phyloP scores from a whole-genome alignment of 1,139 yeast genomes.

The Magnusiomyces fungicola region DNA sequence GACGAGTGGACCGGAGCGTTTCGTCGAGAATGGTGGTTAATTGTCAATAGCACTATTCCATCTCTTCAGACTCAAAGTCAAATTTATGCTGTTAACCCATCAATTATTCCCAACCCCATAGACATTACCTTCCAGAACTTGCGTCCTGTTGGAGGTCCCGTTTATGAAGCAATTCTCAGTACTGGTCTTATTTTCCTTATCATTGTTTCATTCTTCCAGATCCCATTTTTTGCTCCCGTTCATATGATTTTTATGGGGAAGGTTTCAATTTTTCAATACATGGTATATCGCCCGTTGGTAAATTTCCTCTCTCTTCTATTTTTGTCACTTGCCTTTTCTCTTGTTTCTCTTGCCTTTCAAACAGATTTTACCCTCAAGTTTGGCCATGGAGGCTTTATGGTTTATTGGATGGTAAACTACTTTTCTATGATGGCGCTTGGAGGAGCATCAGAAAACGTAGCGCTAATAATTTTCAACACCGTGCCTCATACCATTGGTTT shows the following conservation, averaged over 20 bases:
- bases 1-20: background rate
- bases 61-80: conserved; percentile 10
- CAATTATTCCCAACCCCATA: conserved; percentile 34
- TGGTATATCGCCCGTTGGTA: conserved; percentile 43
- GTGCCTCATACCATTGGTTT: conserved; percentile 49
- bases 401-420: conserved; percentile 57
- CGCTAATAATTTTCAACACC: conserved; percentile 39
- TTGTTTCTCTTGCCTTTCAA: conserved; percentile 55
- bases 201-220: conserved; percentile 56
- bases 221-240: conserved; percentile 49
- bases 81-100: conserved; percentile 20
- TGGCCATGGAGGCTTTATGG: conserved; percentile 56
- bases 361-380: conserved; percentile 46
- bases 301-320: conserved; percentile 45
- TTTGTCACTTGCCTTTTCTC: conserved; percentile 47
- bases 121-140: conserved; percentile 31
- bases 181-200: conserved; percentile 71
- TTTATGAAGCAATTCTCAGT: conserved; percentile 56
- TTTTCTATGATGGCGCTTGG: conserved; percentile 56
- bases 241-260: conserved; percentile 43
- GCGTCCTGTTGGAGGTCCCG: conserved; percentile 45
- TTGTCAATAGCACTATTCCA: background rate
- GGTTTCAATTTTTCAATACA: conserved; percentile 40
- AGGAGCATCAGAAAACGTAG: conserved; percentile 54
- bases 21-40: background rate